A percentile compares a stretch with the other conserved stretches of the same genome.
phyloP scores from a whole-genome alignment of 371 early-diverging fungal genomes.

The Pancytospora philotis region DNA sequence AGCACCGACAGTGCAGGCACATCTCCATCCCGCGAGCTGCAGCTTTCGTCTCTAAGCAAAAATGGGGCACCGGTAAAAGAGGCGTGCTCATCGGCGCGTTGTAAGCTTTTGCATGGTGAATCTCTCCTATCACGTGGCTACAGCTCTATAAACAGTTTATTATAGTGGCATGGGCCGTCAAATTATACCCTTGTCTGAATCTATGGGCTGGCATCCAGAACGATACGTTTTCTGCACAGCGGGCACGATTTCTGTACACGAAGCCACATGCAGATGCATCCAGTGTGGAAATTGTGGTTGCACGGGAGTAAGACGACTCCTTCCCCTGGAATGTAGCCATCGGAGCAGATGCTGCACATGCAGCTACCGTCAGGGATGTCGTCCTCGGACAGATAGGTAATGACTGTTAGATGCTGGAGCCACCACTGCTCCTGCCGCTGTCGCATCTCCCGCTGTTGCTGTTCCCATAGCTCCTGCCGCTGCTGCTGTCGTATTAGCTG shows the following conservation, averaged over 20 bases:
- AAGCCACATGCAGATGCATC: constrained; percentile 61
- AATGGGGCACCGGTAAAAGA: no score
- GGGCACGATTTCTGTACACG: constrained; percentile 60
- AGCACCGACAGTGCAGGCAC: no score
- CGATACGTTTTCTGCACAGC: constrained; percentile 59
- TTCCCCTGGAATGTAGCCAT: constrained; percentile 51
- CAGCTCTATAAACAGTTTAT: no score
- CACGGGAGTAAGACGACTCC: constrained; percentile 59
- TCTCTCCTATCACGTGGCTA: no score
- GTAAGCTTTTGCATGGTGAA: no score
- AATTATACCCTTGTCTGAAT: constrained; percentile 8
- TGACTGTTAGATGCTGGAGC: constrained; percentile 56
- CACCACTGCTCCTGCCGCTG: constrained; percentile 56
- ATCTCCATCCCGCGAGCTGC: no score
- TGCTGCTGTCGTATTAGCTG: no score
- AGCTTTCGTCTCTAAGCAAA: no score
- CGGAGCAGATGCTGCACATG: constrained; percentile 59
- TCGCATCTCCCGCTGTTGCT: no score
- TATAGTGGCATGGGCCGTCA: no score
- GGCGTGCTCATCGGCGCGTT: no score
- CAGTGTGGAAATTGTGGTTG: constrained; percentile 60
- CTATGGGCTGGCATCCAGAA: constrained; percentile 59
- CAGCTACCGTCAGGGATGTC: constrained; percentile 57
- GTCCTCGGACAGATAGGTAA: constrained; percentile 46
- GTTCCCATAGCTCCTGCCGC: no score